Conservation (phyloP, 2,329 filamentous ascomycete species). For the Hypocrella siamensis region DNA sequence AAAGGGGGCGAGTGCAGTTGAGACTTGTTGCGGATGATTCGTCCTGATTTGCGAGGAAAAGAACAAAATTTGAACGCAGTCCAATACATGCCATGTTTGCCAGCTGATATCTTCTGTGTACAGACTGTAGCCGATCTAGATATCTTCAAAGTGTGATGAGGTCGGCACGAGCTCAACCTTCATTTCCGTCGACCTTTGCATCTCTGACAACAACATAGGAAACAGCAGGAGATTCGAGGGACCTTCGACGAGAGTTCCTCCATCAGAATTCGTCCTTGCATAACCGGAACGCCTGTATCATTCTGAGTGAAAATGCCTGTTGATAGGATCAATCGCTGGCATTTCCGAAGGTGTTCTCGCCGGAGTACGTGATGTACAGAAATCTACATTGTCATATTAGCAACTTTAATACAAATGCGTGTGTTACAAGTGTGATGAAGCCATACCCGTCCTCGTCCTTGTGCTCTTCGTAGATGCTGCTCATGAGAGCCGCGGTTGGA, state of each 20-base stretch:
- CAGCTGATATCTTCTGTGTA: too few species aligned
- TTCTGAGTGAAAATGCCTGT: neutral
- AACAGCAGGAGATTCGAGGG: slow-evolving; percentile 3
- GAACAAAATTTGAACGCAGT: too few species aligned
- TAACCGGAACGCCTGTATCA: slow-evolving; percentile 17
- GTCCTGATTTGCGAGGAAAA: too few species aligned
- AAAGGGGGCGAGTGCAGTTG: too few species aligned
- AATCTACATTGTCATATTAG: slow-evolving; percentile 40
- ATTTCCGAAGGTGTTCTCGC: slow-evolving; percentile 91
- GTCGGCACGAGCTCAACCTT: too few species aligned
- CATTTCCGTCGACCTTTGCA: neutral
- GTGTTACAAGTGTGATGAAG: neutral
- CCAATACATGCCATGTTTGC: too few species aligned
- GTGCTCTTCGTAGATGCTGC: slow-evolving; percentile 98
- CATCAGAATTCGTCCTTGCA: slow-evolving; percentile 11
- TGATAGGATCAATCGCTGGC: neutral
- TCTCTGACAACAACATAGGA: slow-evolving; percentile 3
- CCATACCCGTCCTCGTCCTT: slow-evolving; percentile 63
- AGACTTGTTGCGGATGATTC: too few species aligned
- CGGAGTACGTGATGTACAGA: slow-evolving; percentile 98
- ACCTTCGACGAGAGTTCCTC: slow-evolving; percentile 1
- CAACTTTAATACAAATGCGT: neutral
- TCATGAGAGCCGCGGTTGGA: slow-evolving; percentile 94
- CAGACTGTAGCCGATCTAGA: too few species aligned
- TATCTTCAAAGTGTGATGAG: too few species aligned